Percentiles rank a stretch among this genome's conserved stretches.
Evolutionary conservation across 176 grass and related monocot genomes (phyloP).

Genomic region (Oryza nivara): DNA sequence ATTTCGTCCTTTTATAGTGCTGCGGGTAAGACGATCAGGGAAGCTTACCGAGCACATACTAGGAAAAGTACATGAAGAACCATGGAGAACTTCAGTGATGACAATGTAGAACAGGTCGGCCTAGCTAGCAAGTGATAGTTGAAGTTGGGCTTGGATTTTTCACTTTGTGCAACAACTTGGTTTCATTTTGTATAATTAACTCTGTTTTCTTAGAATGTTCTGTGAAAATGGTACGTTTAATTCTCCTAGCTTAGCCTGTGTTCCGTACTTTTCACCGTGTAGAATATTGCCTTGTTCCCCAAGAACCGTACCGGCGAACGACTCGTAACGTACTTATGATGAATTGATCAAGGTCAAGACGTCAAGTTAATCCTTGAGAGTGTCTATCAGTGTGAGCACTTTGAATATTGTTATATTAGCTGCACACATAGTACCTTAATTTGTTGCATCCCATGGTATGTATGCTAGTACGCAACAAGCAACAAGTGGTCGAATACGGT

Average conservation of each 20-base stretch:
- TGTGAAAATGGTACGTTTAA: not conserved
- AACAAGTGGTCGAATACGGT: slow-evolving; percentile 16
- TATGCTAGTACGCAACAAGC: not conserved
- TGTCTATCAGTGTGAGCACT: not conserved
- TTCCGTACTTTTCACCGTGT: not conserved
- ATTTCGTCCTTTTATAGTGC: not conserved
- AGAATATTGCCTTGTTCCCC: not conserved
- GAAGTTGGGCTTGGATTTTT: not conserved
- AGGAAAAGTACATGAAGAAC: not conserved
- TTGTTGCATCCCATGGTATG: slow-evolving; percentile 1
- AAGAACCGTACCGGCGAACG: not conserved
- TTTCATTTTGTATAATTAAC: not conserved
- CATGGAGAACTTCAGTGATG: not conserved
- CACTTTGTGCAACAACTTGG: not conserved
- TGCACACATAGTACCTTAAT: not conserved
- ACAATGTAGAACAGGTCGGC: not conserved
- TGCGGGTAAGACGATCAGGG: not conserved
- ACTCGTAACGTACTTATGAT: not conserved
- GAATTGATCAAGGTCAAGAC: not conserved
- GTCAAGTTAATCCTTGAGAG: not conserved
- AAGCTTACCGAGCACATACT: not conserved
- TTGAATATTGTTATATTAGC: not conserved
- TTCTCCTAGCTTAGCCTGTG: not conserved
- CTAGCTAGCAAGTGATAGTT: not conserved
- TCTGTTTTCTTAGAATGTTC: not conserved